These are phyloP conservation scores for Polygonum aviculare DNA, from an alignment of 148 eudicot species.

Conservation along the genomic window DNA sequence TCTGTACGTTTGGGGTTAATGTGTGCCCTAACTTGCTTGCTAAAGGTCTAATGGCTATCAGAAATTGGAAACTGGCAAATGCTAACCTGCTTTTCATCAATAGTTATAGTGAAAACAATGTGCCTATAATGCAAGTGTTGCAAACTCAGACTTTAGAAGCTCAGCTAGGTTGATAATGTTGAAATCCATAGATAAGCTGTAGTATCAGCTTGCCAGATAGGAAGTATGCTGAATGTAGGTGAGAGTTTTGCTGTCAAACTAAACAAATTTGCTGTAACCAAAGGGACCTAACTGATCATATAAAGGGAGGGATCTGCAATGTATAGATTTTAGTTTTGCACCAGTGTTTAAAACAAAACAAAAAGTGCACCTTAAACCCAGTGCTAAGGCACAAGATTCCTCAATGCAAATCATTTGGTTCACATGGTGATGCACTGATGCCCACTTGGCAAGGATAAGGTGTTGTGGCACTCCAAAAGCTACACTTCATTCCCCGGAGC, in stretches of 20 bases:
- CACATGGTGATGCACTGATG: background rate
- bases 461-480: background rate
- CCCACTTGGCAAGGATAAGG: background rate
- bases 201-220: background rate
- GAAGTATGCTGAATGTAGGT: background rate
- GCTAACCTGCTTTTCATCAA: background rate
- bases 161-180: background rate
- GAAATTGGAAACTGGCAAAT: background rate
- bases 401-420: background rate
- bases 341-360: too few relatives aligned
- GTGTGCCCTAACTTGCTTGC: background rate
- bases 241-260: background rate
- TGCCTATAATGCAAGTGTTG: background rate
- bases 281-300: background rate
- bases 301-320: background rate
- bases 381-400: background rate
- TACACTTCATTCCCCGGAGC: background rate
- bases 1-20: background rate
- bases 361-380: background rate
- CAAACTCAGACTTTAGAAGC: background rate
- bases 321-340: too few relatives aligned
- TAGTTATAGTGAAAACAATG: background rate
- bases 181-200: background rate
- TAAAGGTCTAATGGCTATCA: background rate
- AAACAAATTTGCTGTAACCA: background rate